These are phyloP conservation scores for Acer negundo DNA, from an alignment of 345 rosid genomes.

Conservation along the genomic window DNA sequence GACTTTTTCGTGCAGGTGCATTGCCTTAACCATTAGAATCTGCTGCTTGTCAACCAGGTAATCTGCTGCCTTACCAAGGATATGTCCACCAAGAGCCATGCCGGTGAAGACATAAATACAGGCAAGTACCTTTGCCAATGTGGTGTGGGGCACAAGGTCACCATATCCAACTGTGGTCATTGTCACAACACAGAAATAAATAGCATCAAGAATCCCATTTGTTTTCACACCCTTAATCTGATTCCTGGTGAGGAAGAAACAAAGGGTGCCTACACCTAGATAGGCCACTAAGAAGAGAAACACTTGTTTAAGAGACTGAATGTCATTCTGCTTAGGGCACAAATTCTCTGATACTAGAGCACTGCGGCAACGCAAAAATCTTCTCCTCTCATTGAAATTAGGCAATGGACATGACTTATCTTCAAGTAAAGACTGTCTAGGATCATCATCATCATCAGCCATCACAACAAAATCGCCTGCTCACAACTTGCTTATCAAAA, in stretches of 20 bases:
- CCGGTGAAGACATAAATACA: conserved; percentile 48
- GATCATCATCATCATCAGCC: conserved; percentile 39
- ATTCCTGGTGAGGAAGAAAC: conserved; percentile 43
- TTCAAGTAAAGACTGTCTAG: conserved; percentile 36
- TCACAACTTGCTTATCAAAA: too few species aligned
- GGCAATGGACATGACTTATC: conserved; percentile 10
- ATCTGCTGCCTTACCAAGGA: conserved; percentile 57
- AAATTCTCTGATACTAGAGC: conserved; percentile 4
- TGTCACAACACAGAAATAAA: conserved; percentile 56
- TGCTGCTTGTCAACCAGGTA: conserved; percentile 55
- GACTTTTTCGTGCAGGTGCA: conserved; percentile 31
- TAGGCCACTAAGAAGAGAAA: conserved; percentile 28
- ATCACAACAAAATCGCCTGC: conserved; percentile 23
- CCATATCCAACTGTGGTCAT: conserved; percentile 67
- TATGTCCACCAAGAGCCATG: conserved; percentile 47
- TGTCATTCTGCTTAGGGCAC: conserved; percentile 19
- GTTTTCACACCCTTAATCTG: conserved; percentile 56
- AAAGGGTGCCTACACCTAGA: conserved; percentile 43
- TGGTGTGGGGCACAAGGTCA: conserved; percentile 50
- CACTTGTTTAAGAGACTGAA: conserved; percentile 20
- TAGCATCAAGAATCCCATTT: conserved; percentile 47
- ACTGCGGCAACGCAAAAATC: not conserved
- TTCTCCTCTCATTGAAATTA: conserved; percentile 32
- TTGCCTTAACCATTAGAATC: conserved; percentile 39
- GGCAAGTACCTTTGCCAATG: conserved; percentile 43